These are phyloP conservation scores for Hanseniaspora uvarum DNA, from an alignment of 1,139 yeast genomes.

Conservation along the genomic window DNA sequence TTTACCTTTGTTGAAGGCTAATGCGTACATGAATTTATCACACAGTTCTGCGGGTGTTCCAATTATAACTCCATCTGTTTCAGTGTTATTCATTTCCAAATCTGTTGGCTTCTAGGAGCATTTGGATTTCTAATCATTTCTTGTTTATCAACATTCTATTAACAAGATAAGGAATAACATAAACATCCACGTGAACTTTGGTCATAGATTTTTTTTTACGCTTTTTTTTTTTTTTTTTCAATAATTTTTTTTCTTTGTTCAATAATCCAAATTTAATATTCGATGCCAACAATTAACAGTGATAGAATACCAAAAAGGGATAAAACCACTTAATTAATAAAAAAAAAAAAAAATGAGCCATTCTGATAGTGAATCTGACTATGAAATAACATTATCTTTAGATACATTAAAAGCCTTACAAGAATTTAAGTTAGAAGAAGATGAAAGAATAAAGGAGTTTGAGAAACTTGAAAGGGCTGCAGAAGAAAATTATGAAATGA, in stretches of 20 bases:
- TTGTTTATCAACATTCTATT: neutral
- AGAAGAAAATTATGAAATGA: constrained; percentile 36
- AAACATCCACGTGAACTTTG: neutral
- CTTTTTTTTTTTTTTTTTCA: neutral
- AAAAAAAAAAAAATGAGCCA: neutral
- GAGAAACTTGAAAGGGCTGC: constrained; percentile 48
- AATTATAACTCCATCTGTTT: neutral
- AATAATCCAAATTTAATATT: neutral
- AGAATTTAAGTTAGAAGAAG: constrained; percentile 61
- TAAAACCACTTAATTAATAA: neutral
- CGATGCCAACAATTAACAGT: too few species aligned
- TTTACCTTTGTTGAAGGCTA: constrained; percentile 29
- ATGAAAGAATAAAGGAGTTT: constrained; percentile 49
- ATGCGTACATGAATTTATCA: constrained; percentile 24
- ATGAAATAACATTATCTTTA: constrained; percentile 43
- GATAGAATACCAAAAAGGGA: too few species aligned
- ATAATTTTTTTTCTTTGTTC: neutral
- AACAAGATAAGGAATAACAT: neutral
- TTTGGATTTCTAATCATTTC: neutral
- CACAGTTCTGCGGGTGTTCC: constrained; percentile 29
- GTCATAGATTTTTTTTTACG: neutral
- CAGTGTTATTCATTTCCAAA: neutral
- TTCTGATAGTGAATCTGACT: constrained; percentile 24
- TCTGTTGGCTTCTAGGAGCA: neutral
- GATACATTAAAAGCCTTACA: constrained; percentile 67